Percentiles rank a stretch among this genome's conserved stretches.
These are phyloP conservation scores for Hyaloscypha finlandica DNA, from an alignment of 495 filamentous ascomycete genomes.

Conservation along the genomic window DNA sequence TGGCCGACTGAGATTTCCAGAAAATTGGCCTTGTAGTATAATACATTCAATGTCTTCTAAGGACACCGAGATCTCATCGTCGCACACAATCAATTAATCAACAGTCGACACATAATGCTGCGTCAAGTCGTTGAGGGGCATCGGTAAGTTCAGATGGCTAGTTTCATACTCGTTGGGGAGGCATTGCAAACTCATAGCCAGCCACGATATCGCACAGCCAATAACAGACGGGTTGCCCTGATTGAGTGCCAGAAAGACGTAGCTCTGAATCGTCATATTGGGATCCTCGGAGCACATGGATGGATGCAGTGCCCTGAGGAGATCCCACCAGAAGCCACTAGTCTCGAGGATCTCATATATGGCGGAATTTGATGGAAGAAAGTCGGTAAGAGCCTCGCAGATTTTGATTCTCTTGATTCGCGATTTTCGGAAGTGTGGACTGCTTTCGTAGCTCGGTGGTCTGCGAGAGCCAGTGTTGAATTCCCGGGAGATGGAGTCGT, in stretches of 20 bases:
- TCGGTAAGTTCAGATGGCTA: not conserved
- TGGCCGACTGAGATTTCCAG: slow-evolving; percentile 5
- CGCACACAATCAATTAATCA: slow-evolving; percentile 5
- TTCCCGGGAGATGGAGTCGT: slow-evolving; percentile 8
- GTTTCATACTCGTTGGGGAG: not conserved
- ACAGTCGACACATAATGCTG: slow-evolving; percentile 10
- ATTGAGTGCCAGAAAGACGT: not conserved
- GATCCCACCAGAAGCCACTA: slow-evolving; percentile 9
- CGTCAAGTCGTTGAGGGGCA: not conserved
- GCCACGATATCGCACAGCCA: slow-evolving; percentile 2
- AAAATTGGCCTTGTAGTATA: slow-evolving; percentile 13
- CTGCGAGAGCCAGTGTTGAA: slow-evolving; percentile 2
- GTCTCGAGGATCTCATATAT: not conserved
- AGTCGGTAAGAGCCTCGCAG: slow-evolving; percentile 2
- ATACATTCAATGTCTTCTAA: slow-evolving; percentile 12
- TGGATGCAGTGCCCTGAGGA: slow-evolving; percentile 4
- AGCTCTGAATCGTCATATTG: not conserved
- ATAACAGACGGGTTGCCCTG: slow-evolving; percentile 7
- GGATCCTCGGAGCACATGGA: slow-evolving; percentile 2
- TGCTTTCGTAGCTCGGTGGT: not conserved
- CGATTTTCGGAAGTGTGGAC: slow-evolving; percentile 2
- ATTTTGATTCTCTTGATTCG: slow-evolving; percentile 10
- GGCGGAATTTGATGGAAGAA: not conserved
- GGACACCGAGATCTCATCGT: slow-evolving; percentile 7
- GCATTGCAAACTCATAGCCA: slow-evolving; percentile 1